These are phyloP conservation scores for Carex pumila DNA, from an alignment of 176 grass and related monocot species.

Conservation along the genomic window DNA sequence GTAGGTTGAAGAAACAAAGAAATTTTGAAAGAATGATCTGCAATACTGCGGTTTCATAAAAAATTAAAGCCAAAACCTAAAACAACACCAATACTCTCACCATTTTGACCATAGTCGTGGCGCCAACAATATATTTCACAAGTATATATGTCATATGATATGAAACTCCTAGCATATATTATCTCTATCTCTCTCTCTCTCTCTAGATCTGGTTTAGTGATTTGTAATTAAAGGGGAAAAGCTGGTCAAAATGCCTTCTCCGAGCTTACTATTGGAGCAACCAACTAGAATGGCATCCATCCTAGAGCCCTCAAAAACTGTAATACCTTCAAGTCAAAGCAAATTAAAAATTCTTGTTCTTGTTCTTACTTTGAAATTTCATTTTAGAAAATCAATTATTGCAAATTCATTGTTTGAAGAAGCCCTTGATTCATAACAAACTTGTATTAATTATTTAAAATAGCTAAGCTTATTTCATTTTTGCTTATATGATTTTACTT, in stretches of 20 bases:
- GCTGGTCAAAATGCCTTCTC: conserved; percentile 53
- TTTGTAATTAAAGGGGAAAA: neutral
- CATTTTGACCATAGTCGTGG: neutral
- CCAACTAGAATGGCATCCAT: conserved; percentile 90
- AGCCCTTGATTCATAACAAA: no score
- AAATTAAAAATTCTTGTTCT: neutral
- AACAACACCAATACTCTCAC: neutral
- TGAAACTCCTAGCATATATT: neutral
- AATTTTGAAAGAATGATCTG: neutral
- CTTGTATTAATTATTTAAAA: neutral
- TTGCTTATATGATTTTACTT: neutral
- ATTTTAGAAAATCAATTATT: neutral
- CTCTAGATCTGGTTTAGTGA: neutral
- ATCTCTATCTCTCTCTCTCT: neutral
- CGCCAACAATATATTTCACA: conserved; percentile 5
- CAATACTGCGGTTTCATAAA: neutral
- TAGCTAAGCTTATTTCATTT: neutral
- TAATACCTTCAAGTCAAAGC: neutral
- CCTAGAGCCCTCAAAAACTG: conserved; percentile 79
- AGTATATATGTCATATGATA: neutral
- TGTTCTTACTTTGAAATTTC: neutral
- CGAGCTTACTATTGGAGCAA: conserved; percentile 70
- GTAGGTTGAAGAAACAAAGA: neutral
- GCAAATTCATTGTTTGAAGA: neutral
- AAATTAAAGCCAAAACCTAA: neutral